Evolutionary conservation across 108 stramenopile genomes (phyloP), one percentile per base, ranked within the genome.

Genomic region (Stephanodiscus minutulus): DNA sequence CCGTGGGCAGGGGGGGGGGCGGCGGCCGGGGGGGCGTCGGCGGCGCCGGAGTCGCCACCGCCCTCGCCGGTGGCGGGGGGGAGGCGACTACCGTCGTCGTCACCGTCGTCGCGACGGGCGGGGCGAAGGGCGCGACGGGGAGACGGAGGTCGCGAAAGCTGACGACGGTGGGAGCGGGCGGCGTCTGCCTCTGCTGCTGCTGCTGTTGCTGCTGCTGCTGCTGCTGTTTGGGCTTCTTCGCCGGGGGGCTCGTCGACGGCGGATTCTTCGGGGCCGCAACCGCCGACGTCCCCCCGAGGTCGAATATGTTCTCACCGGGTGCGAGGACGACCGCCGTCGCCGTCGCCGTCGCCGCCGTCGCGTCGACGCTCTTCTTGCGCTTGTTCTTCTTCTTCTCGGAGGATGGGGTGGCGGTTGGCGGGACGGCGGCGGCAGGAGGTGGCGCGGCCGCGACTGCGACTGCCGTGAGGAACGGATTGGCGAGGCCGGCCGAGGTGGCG

Each of bases 91-190:
- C n/a, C 43, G 43, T 13, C 13, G 43, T 15, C 43, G 43, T 15
- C 43, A 43, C 28, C 1, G 33, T 56, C 28, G 73, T 55, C 28
- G 43, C 56, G 44, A 33, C 55, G 53, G 88, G 81, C 22, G 89
- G 58, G 18, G 87, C 74, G 62, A 95, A 95, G 22, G 89, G 70
- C 12, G 93, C 91, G 54, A 95, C 64, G 29, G 93, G 93, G 11
- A 95, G 82, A 24, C 82, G 78, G 28, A 89, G 66, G 53, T 73
- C 74, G 48, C 81, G 83, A 72, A 87, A 90, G 49, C 62, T 66
- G 7, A 33, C 47, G 0, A 11, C 24, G 63, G 65, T 56, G 66
- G 65, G 73, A 41, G 74, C 22, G 22, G 46, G 36, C 72, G 35
- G 60, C 27, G 53, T 28, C 39, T 55, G 70, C 66, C 35, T 47